These are phyloP conservation scores for Penicillium sumatraense DNA, from an alignment of 2,329 filamentous ascomycete genomes.

Conservation along the genomic window DNA sequence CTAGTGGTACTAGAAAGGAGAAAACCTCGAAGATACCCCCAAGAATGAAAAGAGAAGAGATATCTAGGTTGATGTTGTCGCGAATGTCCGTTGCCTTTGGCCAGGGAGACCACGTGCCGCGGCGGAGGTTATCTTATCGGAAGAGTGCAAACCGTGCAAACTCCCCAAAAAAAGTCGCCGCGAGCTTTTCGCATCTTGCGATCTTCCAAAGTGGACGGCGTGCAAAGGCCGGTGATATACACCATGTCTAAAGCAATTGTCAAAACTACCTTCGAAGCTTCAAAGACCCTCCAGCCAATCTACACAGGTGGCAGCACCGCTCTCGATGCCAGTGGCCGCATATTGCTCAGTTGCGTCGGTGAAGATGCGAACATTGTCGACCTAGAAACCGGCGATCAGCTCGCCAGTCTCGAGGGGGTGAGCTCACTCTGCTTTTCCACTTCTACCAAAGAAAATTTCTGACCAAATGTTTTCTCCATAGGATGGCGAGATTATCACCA, in stretches of 20 bases:
- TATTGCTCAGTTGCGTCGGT: slow-evolving; percentile 86
- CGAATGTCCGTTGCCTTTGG: not conserved
- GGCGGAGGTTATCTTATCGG: slow-evolving; percentile 36
- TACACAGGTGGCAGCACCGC: slow-evolving; percentile 90
- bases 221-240: slow-evolving; percentile 19
- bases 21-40: not conserved
- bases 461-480: slow-evolving; percentile 37
- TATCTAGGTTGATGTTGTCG: not conserved
- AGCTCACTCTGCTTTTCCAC: slow-evolving; percentile 36
- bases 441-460: slow-evolving; percentile 16
- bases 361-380: slow-evolving; percentile 91
- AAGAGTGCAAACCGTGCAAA: slow-evolving; percentile 38
- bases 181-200: slow-evolving; percentile 26
- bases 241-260: slow-evolving; percentile 57
- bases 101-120: slow-evolving; percentile 18
- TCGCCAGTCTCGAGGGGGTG: slow-evolving; percentile 87
- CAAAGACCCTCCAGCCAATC: slow-evolving; percentile 84
- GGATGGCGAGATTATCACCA: slow-evolving; percentile 66
- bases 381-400: slow-evolving; percentile 77
- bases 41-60: not conserved
- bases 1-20: not conserved
- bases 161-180: slow-evolving; percentile 44
- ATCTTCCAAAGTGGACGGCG: slow-evolving; percentile 21
- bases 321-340: slow-evolving; percentile 77
- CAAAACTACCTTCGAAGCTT: slow-evolving; percentile 89